Conservation (phyloP, 805 yeast genomes). For the Candida pseudofarinosa region DNA sequence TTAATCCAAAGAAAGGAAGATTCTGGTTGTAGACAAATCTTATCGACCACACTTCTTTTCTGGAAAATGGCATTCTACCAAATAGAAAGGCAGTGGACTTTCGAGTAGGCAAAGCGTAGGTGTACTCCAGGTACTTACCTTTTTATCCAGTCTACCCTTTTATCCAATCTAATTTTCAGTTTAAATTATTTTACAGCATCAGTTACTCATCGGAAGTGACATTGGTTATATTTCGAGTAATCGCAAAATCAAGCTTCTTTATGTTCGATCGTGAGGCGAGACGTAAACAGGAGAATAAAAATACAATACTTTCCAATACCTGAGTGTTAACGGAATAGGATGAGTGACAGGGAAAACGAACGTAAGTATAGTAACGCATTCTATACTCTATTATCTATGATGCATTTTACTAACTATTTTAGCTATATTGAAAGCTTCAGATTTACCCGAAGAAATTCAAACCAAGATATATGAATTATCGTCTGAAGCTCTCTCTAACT, state of each 20-base stretch:
- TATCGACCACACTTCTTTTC: too few species aligned
- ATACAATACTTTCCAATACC: not conserved
- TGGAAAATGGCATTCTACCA: too few species aligned
- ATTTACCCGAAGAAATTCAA: conserved; percentile 51
- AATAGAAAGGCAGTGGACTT: too few species aligned
- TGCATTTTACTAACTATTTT: conserved; percentile 10
- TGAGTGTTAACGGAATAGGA: not conserved
- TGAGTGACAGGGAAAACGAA: not conserved
- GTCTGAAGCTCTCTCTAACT: conserved; percentile 38
- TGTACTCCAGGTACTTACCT: too few species aligned
- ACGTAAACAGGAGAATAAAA: not conserved
- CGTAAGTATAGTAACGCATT: conserved; percentile 4
- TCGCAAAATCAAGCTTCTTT: not conserved
- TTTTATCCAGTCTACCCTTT: too few species aligned
- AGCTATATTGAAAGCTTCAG: conserved; percentile 43
- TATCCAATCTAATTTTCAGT: too few species aligned
- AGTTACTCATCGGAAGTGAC: too few species aligned
- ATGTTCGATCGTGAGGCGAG: not conserved
- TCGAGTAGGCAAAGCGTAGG: too few species aligned
- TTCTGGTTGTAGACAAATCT: too few species aligned
- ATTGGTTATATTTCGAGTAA: too few species aligned
- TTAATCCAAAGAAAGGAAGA: too few species aligned
- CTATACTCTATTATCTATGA: not conserved
- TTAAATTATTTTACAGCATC: too few species aligned
- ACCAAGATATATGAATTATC: conserved; percentile 46